phyloP scores from a whole-genome alignment of 345 rosid genomes.

The Sapria himalayana region DNA sequence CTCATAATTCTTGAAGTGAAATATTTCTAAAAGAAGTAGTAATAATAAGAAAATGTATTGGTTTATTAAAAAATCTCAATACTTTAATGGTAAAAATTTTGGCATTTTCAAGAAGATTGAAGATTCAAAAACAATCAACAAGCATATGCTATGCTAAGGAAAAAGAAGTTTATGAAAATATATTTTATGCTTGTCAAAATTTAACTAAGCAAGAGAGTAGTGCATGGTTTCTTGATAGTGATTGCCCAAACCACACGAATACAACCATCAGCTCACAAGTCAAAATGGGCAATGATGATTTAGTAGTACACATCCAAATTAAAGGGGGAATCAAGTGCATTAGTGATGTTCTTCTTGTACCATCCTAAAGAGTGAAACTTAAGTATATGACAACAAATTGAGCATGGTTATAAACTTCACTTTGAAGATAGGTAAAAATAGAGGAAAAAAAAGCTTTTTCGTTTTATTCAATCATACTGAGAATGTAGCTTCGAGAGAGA shows the following conservation, averaged over 20 bases:
- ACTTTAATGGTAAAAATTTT: neutral
- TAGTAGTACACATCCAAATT: neutral
- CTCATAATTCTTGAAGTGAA: neutral
- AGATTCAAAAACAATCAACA: neutral
- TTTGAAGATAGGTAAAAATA: neutral
- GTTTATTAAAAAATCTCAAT: neutral
- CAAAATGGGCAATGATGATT: neutral
- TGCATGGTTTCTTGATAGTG: neutral
- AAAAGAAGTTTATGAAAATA: neutral
- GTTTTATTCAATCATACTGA: neutral
- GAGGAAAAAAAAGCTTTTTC: neutral
- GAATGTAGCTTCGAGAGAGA: neutral
- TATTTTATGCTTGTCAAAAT: constrained; percentile 1
- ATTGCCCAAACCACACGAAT: neutral
- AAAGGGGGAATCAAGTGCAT: neutral
- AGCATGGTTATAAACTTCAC: neutral
- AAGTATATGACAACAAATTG: neutral
- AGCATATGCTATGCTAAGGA: neutral
- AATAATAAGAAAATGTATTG: neutral
- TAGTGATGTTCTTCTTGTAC: neutral
- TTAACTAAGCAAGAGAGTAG: neutral
- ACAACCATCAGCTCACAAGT: neutral
- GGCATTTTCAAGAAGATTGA: neutral
- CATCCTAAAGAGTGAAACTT: neutral
- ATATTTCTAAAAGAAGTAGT: neutral